Conservation (phyloP, 495 filamentous ascomycete species). For the Xylaria curta region DNA sequence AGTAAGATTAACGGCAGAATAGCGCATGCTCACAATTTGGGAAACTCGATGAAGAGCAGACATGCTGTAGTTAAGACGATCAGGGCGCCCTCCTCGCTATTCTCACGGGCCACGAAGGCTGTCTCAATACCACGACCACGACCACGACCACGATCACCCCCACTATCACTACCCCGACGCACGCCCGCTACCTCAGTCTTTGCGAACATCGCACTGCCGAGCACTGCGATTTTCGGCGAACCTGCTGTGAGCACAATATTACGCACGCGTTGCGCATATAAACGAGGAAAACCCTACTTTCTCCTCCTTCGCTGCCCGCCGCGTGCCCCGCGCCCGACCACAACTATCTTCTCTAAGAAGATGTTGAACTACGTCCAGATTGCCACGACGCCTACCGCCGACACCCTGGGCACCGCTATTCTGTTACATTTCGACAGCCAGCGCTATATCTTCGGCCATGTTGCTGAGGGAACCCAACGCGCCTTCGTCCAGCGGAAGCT, state of each 20-base stretch:
- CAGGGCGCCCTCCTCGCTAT: neutral
- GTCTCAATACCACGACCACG: neutral
- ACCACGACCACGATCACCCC: neutral
- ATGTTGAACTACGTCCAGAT: conserved; percentile 79
- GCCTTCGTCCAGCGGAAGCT: conserved; percentile 68
- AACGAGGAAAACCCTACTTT: neutral
- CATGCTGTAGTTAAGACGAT: neutral
- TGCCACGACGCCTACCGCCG: conserved; percentile 82
- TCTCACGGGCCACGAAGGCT: neutral
- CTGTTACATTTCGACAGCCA: conserved; percentile 77
- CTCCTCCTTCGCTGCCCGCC: conserved; percentile 15
- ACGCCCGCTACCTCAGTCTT: neutral
- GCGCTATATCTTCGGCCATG: conserved; percentile 86
- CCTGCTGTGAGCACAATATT: neutral
- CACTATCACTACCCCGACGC: neutral
- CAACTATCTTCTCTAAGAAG: conserved; percentile 10
- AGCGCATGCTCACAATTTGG: neutral
- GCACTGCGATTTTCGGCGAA: neutral
- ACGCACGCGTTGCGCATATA: neutral
- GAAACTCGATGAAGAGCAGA: conserved; percentile 23
- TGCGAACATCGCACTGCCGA: neutral
- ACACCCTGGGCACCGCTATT: conserved; percentile 82
- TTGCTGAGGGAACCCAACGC: conserved; percentile 87
- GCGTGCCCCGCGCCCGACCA: neutral
- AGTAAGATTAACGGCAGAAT: neutral